Base-by-base conservation (phyloP, 805 yeast species). In the Jamesozyma jinghongensis region DNA sequence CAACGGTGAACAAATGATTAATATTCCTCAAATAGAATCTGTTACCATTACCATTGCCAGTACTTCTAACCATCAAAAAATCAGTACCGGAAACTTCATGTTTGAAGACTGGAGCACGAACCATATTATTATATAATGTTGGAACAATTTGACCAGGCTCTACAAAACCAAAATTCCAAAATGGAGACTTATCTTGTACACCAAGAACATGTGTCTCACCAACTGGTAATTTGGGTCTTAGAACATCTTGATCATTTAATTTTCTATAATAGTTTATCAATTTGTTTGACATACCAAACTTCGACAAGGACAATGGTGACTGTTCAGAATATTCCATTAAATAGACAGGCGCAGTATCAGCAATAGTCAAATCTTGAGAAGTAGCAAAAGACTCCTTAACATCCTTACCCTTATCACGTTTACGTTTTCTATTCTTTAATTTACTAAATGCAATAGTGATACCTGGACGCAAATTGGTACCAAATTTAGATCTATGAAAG, bases 121-220 rank as follows among this genome's bases (percentile, higher is more conserved):
- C 61, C 82, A 92, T 81, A 53, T 86, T 83, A 59, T 90, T 92
- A 65, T 92, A 92, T 36, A 90, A 65, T 0, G 98, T 85, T 1
- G 97, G 97, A 3, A 88, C 96, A 41, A 86, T 77, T 51, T 82
- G 85, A 2, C 98, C 98, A 3, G 87, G 85, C 35, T 86, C 95
- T 6, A 92, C 97, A 65, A 83, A 85, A 1, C 98, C 98, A 66
- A 87, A 92, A 60, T 88, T 92, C 97, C 98, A 92, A 59, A 92
- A 92, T 11, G 98, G 97, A 6, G 95, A 85, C 52, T 94, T 74
- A 63, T 92, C 98, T 57, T 88, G 95, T 1, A 85, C 85, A n/a
- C 96, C 97, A 29, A 92, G 68, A 3, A 92, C 95, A 63, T 85
- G 92, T 0, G 97, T 92, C 59, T 92, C 98, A 34, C 98, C 98